These are phyloP conservation scores for Xylaria sp. DNA, from an alignment of 495 filamentous ascomycete genomes.

Conservation along the genomic window DNA sequence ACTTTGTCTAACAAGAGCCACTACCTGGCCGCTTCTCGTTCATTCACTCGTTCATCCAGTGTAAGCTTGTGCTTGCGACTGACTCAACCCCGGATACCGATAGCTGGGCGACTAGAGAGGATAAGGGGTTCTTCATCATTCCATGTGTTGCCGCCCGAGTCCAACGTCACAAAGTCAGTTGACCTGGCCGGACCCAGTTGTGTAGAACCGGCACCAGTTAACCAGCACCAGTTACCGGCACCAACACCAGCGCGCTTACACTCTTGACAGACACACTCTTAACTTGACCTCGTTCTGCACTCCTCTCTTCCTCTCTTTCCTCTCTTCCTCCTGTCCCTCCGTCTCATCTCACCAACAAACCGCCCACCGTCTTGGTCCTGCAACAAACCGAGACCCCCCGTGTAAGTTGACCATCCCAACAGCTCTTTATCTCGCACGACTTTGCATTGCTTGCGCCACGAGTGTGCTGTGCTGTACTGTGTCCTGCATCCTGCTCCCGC, in stretches of 20 bases:
- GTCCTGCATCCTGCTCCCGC: neutral
- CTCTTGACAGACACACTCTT: neutral
- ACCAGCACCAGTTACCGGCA: too few relatives aligned
- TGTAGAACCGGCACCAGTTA: constrained; percentile 19
- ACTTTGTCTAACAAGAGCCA: too few relatives aligned
- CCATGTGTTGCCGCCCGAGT: constrained; percentile 19
- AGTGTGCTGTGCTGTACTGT: too few relatives aligned
- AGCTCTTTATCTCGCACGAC: neutral
- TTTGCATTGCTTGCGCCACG: neutral
- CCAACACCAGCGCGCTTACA: too few relatives aligned
- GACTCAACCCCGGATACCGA: constrained; percentile 15
- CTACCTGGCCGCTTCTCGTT: constrained; percentile 12
- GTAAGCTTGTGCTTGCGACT: too few relatives aligned
- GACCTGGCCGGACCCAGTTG: constrained; percentile 13
- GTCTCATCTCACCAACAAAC: neutral
- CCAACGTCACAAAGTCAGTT: constrained; percentile 19
- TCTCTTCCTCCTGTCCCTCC: neutral
- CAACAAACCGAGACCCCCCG: constrained; percentile 7
- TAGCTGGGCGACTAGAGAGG: neutral
- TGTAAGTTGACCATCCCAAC: constrained; percentile 16
- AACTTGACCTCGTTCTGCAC: constrained; percentile 8
- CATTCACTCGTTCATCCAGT: neutral
- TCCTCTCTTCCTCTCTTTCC: neutral
- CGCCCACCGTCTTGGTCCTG: constrained; percentile 13
- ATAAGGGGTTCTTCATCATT: constrained; percentile 19